Evolutionary conservation across 306 rosid species (phyloP), one percentile per base, ranked within the genome.

Genomic region (Astragalus glycyphyllos): DNA sequence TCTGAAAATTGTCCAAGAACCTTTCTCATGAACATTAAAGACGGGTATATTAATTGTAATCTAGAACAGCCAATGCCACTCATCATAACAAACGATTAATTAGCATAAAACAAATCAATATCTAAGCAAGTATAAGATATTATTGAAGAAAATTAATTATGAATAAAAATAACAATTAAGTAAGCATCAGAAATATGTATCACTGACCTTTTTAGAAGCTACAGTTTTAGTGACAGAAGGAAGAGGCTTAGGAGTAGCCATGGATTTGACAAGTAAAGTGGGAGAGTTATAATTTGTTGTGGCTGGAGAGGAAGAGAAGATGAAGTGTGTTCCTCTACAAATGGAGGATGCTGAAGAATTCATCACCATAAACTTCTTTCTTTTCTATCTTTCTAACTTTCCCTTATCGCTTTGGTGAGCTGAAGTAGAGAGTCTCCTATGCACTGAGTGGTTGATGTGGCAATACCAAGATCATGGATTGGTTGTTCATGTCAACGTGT

Each of bases 241-340:
- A 26, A 76, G 65, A 23, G 97, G 77, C 54, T 89, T 92, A 79
- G 79, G 85, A 75, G 93, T 58, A 32, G 93, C 93, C 98, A 88
- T 88, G 77, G 92, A 88, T 53, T 77, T 82, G 71, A 87, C 73
- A 17, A 65, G 83, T 0, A 86, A 72, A 72, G 40, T 12, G n/a
- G 26, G 5, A 26, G 78, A 51, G 31, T 71, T 71, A 7, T 26
- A n/a, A n/a, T n/a, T 41, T 17, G 37, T 20, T 20, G 23, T 20
- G 23, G 23, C 5, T 56, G 77, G 26, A 54, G 76, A 48, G 38
- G 83, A 75, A 51, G 44, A 38, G 72, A 35, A 58, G 57, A 69
- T n/a, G 51, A 77, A 64, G 4, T 74, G 83, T 40, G 57, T 44
- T 5, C 62, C 77, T 69, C 78, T 80, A 54, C 73, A 84, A 26